Conservation (phyloP, 495 filamentous ascomycete genomes). For the Tuber magnatum region DNA sequence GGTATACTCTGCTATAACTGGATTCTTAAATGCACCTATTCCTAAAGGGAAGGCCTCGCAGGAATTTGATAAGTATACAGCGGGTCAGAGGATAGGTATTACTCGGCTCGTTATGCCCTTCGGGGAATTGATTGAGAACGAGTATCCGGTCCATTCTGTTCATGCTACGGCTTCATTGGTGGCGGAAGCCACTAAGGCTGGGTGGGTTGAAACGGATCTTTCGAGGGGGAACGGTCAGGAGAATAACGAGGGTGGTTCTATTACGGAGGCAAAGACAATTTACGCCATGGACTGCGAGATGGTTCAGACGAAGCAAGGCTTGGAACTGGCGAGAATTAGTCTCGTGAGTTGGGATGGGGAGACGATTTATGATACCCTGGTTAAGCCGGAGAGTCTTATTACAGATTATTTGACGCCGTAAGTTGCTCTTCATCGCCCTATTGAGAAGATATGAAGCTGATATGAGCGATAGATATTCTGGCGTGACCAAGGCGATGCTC, state of each 20-base stretch:
- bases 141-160: constrained; percentile 70
- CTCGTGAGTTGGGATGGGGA: constrained; percentile 78
- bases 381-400: constrained; percentile 79
- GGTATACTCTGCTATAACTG: constrained; percentile 74
- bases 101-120: constrained; percentile 63
- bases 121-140: constrained; percentile 70
- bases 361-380: constrained; percentile 76
- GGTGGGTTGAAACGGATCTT: constrained; percentile 79
- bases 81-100: constrained; percentile 66
- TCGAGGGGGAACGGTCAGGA: constrained; percentile 54
- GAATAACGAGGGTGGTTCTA: constrained; percentile 68
- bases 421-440: constrained; percentile 11
- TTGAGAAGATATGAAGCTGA: constrained; percentile 6
- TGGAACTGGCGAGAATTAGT: constrained; percentile 80
- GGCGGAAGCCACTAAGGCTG: constrained; percentile 44
- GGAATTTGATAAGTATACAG: constrained; percentile 54
- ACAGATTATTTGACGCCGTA: constrained; percentile 81
- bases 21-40: constrained; percentile 66
- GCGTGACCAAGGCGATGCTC: constrained; percentile 79
- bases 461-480: constrained; percentile 53
- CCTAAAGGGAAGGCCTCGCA: constrained; percentile 55
- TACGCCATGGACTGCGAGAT: constrained; percentile 92
- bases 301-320: constrained; percentile 70
- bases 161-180: constrained; percentile 2
- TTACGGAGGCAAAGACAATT: constrained; percentile 76